These are phyloP conservation scores for Neonectria coccinea DNA, from an alignment of 2,329 filamentous ascomycete species.

Conservation along the genomic window DNA sequence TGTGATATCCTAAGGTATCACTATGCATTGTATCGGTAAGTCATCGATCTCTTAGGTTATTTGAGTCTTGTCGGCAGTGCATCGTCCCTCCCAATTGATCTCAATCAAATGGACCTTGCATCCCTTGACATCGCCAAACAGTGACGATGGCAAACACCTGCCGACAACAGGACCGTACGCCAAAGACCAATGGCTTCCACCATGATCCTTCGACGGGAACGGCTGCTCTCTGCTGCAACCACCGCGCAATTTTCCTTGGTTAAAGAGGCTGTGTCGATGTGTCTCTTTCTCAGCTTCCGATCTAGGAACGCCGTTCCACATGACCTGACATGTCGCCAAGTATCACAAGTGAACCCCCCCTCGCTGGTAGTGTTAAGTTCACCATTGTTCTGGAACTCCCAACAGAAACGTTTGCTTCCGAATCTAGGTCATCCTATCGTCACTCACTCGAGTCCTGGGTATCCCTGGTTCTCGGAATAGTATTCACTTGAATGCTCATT, in stretches of 20 bases:
- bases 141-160: neutral
- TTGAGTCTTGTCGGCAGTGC: neutral
- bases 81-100: neutral
- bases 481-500: conserved; percentile 16
- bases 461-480: neutral
- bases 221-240: neutral
- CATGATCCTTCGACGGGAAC: neutral
- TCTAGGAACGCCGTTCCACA: neutral
- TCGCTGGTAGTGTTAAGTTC: neutral
- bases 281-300: neutral
- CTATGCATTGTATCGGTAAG: neutral
- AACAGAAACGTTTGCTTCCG: neutral
- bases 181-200: neutral
- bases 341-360: neutral
- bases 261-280: neutral
- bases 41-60: neutral
- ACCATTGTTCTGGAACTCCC: neutral
- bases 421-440: neutral
- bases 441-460: conserved; percentile 4
- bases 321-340: neutral
- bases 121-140: neutral
- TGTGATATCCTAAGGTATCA: neutral
- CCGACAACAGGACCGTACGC: neutral
- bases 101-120: neutral
- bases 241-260: neutral